Base-by-base conservation (phyloP, 805 yeast species). In the Metschnikowia chrysomelidarum region DNA sequence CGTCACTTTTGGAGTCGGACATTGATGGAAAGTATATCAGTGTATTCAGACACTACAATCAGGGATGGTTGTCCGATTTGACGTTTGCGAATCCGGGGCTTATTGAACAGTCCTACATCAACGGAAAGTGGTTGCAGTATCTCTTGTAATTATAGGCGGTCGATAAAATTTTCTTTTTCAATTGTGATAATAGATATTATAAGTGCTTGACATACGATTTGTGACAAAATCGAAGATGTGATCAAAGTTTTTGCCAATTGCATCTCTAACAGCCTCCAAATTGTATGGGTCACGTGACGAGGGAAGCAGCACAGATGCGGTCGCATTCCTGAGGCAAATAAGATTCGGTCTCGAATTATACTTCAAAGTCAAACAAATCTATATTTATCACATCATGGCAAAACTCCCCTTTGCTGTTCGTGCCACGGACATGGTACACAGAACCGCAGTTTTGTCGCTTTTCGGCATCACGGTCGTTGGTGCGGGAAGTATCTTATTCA, bases 381-480 rank as follows among this genome's bases (percentile, higher is more conserved):
- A 16, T 13, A 14, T 19, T 15, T 7, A 6, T 12, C 15, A 25
- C 27, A 22, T 9, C 28, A 47, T 47, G 51, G 43, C 49, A 24
- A 62, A 52, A 49, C 64, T 64, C 43, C 72, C 73, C 32, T 55
- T 62, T 30, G 53, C 60, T 37, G 73, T 67, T 17, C 67, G 72
- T 52, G 58, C 63, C 24, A 67, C 73, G 32, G 73, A 67, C 45
- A 59, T 59, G 25, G 53, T 67, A 20, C 73, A 67, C 51, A 61
- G 73, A 54, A 45, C 62, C 23, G 53, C 71, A 5, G 71, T 67
- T 7, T 60, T 65, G 24, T 70, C 49, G 12, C 47, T 49, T 25
- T 41, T 49, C 19, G 72, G 73, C 3, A 56, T 67, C 46, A 62
- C 67, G 46, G 60, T 61, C 34, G 60, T 62, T 35, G 73, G 71